These are phyloP conservation scores for Staphylotrichum longicolle DNA, from an alignment of 495 filamentous ascomycete species.

Conservation along the genomic window DNA sequence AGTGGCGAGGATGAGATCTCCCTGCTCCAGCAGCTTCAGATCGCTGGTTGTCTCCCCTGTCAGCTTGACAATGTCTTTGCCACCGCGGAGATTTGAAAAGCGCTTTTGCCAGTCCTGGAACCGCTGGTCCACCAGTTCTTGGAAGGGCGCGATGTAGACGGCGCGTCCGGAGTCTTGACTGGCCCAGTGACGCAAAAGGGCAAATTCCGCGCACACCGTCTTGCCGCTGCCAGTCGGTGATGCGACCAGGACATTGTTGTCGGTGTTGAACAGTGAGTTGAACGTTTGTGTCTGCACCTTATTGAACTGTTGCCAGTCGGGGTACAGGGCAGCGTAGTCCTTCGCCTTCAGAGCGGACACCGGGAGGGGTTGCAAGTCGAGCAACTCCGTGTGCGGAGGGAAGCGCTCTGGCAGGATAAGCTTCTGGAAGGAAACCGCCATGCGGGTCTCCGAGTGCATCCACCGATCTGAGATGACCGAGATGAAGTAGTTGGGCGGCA, in stretches of 20 bases:
- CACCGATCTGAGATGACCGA: slow-evolving; percentile 90
- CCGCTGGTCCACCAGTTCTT: slow-evolving; percentile 82
- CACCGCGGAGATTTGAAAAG: slow-evolving; percentile 67
- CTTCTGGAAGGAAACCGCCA: slow-evolving; percentile 92
- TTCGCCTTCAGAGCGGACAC: slow-evolving; percentile 82
- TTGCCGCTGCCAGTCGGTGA: slow-evolving; percentile 92
- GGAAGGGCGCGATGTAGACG: slow-evolving; percentile 94
- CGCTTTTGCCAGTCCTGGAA: slow-evolving; percentile 81
- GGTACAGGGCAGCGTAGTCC: slow-evolving; percentile 79
- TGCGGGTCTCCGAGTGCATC: slow-evolving; percentile 95
- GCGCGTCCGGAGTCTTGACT: slow-evolving; percentile 70
- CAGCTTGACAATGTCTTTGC: slow-evolving; percentile 91
- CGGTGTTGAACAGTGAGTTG: slow-evolving; percentile 81
- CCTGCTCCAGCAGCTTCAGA: slow-evolving; percentile 80
- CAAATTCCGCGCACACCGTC: slow-evolving; percentile 94
- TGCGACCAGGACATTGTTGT: slow-evolving; percentile 91
- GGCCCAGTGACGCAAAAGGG: slow-evolving; percentile 84
- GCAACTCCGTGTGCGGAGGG: slow-evolving; percentile 82
- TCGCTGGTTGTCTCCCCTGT: slow-evolving; percentile 92
- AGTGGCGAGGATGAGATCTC: slow-evolving; percentile 90
- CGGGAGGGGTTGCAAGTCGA: slow-evolving; percentile 88
- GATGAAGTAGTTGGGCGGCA: slow-evolving; percentile 98
- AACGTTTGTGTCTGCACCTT: slow-evolving; percentile 97
- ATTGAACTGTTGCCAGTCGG: slow-evolving; percentile 87
- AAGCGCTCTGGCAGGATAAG: slow-evolving; percentile 93